Conservation (phyloP, 2,329 filamentous ascomycete species). For the Alternaria dauci region DNA sequence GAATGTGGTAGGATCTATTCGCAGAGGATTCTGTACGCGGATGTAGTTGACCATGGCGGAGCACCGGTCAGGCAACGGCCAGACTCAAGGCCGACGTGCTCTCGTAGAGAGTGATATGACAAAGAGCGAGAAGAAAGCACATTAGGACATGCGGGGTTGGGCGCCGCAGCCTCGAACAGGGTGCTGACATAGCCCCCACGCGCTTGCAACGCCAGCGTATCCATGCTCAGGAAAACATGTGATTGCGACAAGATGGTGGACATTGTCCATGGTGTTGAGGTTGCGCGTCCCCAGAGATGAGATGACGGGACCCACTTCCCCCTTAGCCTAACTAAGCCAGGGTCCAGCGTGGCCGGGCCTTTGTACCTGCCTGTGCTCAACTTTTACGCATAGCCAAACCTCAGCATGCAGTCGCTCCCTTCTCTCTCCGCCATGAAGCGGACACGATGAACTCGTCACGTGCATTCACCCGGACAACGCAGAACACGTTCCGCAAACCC, state of each 20-base stretch:
- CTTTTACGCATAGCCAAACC: slow-evolving; percentile 16
- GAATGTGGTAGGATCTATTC: background rate
- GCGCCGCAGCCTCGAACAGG: no score
- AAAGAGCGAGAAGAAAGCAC: no score
- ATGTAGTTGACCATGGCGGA: no score
- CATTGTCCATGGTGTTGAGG: slow-evolving; percentile 49
- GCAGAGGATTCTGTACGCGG: no score
- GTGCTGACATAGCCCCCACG: no score
- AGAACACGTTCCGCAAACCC: slow-evolving; percentile 45
- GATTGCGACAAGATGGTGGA: background rate
- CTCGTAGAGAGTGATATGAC: no score
- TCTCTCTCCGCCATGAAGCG: slow-evolving; percentile 37
- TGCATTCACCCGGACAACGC: slow-evolving; percentile 42
- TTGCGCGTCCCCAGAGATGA: background rate
- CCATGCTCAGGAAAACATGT: no score
- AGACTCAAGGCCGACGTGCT: no score
- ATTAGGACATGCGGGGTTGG: no score
- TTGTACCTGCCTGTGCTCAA: slow-evolving; percentile 29
- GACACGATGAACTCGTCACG: slow-evolving; percentile 47
- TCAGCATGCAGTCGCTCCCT: slow-evolving; percentile 22
- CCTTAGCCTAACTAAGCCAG: slow-evolving; percentile 16
- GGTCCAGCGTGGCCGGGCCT: slow-evolving; percentile 15
- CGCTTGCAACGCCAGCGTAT: no score
- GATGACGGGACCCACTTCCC: slow-evolving; percentile 12
- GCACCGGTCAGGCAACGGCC: no score